phyloP scores from a whole-genome alignment of 495 filamentous ascomycete species.

The Cenococcum geophilum region DNA sequence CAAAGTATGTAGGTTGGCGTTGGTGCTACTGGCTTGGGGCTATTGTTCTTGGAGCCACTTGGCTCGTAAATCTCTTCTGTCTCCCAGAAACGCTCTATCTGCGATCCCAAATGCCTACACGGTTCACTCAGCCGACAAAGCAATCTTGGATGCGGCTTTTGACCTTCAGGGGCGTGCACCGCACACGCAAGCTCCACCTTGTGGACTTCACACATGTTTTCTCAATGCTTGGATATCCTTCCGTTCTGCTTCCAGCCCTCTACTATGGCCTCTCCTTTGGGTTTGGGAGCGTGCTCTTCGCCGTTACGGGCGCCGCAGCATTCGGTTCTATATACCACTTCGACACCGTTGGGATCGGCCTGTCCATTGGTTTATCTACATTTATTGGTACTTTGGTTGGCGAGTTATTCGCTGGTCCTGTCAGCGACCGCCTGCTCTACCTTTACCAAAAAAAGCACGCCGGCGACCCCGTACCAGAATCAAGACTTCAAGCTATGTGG shows the following conservation, averaged over 20 bases:
- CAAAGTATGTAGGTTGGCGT: constrained; percentile 39
- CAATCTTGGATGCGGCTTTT: constrained; percentile 11
- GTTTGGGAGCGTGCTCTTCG: constrained; percentile 33
- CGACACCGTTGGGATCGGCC: constrained; percentile 23
- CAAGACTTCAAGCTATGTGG: constrained; percentile 30
- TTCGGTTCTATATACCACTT: constrained; percentile 32
- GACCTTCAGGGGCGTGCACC: constrained; percentile 15
- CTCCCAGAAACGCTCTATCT: constrained; percentile 42
- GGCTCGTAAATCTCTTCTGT: constrained; percentile 36
- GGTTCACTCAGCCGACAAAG: neutral
- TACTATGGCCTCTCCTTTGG: constrained; percentile 34
- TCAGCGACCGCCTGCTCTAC: constrained; percentile 28
- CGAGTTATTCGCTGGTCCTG: constrained; percentile 26
- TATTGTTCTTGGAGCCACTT: constrained; percentile 36
- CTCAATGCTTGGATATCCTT: constrained; percentile 32
- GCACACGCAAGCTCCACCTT: constrained; percentile 19
- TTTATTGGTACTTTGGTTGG: constrained; percentile 27
- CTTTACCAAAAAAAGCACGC: constrained; percentile 21
- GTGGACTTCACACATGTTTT: constrained; percentile 28
- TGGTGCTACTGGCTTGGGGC: constrained; percentile 39
- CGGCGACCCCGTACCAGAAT: constrained; percentile 29
- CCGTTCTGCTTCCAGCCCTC: constrained; percentile 28
- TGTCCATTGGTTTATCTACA: constrained; percentile 19
- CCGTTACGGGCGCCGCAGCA: constrained; percentile 29
- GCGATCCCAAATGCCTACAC: constrained; percentile 15